Percentiles rank a stretch among this genome's conserved stretches.
These are phyloP conservation scores for Oryza officinalis DNA, from an alignment of 176 grass and related monocot species.

Conservation along the genomic window DNA sequence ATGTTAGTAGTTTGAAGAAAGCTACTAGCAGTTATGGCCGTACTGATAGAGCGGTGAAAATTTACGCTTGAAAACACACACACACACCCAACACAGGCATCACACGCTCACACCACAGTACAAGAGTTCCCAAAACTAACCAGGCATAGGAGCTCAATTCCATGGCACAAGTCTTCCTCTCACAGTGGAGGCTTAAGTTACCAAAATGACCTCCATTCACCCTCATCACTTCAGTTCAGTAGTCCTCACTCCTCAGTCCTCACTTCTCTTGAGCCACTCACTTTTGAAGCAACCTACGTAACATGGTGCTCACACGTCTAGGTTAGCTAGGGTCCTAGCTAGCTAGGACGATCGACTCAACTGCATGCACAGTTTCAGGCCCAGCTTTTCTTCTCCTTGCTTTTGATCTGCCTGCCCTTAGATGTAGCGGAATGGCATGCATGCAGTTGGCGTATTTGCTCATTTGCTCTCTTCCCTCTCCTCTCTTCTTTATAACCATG, in stretches of 20 bases:
- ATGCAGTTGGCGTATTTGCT: constrained; percentile 26
- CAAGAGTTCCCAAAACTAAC: constrained; percentile 43
- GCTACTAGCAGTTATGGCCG: constrained; percentile 19
- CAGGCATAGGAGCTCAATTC: constrained; percentile 36
- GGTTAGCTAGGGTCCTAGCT: neutral
- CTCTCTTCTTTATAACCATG: constrained; percentile 56
- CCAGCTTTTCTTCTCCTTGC: constrained; percentile 39
- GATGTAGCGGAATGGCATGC: neutral
- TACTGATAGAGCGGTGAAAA: constrained; percentile 23
- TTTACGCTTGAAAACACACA: neutral
- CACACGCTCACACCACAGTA: neutral
- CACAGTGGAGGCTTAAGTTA: constrained; percentile 23
- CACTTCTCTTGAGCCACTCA: constrained; percentile 41
- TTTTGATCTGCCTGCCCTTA: constrained; percentile 55
- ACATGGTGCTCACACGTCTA: constrained; percentile 44
- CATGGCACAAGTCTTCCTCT: constrained; percentile 36
- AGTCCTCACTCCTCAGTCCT: too few relatives aligned
- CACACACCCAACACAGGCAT: neutral
- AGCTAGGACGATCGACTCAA: neutral
- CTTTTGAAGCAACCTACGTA: constrained; percentile 58
- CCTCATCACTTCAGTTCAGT: constrained; percentile 6
- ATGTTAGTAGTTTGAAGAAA: constrained; percentile 20
- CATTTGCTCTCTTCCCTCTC: neutral
- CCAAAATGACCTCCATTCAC: constrained; percentile 11
- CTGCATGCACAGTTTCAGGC: constrained; percentile 34